phyloP scores from a whole-genome alignment of 1,284 basidiomycete species.

The Sporisorium graminicola region DNA sequence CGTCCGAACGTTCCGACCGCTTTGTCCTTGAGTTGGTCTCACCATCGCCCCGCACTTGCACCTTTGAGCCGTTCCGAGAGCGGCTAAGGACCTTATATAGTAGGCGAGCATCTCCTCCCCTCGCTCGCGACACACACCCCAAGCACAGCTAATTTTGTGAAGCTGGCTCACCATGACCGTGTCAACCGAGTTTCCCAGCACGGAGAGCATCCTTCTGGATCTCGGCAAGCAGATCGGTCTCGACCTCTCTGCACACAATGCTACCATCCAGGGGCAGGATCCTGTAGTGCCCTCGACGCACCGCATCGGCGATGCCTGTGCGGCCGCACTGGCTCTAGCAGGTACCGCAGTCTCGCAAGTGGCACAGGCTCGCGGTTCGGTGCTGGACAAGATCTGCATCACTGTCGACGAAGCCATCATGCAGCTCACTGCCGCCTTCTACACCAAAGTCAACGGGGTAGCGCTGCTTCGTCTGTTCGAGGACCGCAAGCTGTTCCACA shows the following conservation, averaged over 20 bases:
- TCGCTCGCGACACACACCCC: too few species aligned
- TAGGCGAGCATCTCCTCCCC: too few species aligned
- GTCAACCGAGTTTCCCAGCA: neutral
- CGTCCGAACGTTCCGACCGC: too few species aligned
- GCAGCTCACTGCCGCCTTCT: conserved; percentile 11
- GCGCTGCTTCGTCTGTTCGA: conserved; percentile 6
- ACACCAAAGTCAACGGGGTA: conserved; percentile 9
- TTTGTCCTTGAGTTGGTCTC: too few species aligned
- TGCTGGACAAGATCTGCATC: conserved; percentile 1
- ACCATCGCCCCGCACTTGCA: too few species aligned
- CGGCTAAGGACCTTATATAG: too few species aligned
- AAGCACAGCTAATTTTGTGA: too few species aligned
- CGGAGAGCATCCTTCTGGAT: neutral
- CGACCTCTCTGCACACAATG: neutral
- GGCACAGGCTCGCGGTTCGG: neutral
- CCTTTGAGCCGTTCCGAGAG: too few species aligned
- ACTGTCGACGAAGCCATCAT: conserved; percentile 8
- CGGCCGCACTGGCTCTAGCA: neutral
- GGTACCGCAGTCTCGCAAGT: conserved; percentile 5
- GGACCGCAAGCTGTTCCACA: conserved; percentile 5
- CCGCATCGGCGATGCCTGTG: conserved; percentile 5
- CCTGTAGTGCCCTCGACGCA: conserved; percentile 6
- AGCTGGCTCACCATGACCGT: neutral
- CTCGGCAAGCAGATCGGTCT: conserved; percentile 6
- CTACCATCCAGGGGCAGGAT: neutral